Evolutionary conservation across 2,329 filamentous ascomycete genomes (phyloP).

Genomic region (Fusarium secorum): DNA sequence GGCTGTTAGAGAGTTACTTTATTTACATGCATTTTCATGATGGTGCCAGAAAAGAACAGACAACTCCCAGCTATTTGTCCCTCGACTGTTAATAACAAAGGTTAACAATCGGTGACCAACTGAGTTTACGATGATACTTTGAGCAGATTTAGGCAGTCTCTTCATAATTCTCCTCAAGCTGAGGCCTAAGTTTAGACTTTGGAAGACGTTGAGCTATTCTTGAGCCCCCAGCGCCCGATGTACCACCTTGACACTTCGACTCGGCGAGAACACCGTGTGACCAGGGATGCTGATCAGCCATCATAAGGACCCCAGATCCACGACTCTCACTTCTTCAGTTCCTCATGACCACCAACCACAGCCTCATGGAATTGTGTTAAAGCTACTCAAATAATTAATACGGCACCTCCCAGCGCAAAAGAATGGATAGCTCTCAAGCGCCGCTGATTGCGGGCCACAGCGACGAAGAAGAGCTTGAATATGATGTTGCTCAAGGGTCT

Average conservation of each 20-base stretch:
- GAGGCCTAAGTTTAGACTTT: fast-evolving
- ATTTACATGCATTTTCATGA: background rate
- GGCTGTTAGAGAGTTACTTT: constrained; percentile 26
- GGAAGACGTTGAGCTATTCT: background rate
- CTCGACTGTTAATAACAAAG: background rate
- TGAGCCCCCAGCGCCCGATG: background rate
- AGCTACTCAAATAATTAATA: background rate
- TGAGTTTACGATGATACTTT: no score
- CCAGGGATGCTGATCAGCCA: constrained; percentile 36
- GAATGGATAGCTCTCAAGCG: constrained; percentile 50
- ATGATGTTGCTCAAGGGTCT: constrained; percentile 41
- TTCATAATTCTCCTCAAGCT: background rate
- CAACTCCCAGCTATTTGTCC: background rate
- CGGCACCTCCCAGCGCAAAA: constrained; percentile 4
- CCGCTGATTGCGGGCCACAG: constrained; percentile 48
- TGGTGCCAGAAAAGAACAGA: background rate
- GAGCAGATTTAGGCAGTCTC: background rate
- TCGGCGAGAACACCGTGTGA: constrained; percentile 34
- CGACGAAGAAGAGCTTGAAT: constrained; percentile 46
- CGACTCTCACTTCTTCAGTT: background rate
- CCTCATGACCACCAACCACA: constrained; percentile 24
- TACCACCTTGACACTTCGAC: background rate
- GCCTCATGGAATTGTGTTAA: constrained; percentile 22
- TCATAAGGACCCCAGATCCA: constrained; percentile 24
- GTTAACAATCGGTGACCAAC: fast-evolving